Evolutionary conservation across 192 early-diverging fungal genomes (phyloP).

Genomic region (Linnemannia zychae): DNA sequence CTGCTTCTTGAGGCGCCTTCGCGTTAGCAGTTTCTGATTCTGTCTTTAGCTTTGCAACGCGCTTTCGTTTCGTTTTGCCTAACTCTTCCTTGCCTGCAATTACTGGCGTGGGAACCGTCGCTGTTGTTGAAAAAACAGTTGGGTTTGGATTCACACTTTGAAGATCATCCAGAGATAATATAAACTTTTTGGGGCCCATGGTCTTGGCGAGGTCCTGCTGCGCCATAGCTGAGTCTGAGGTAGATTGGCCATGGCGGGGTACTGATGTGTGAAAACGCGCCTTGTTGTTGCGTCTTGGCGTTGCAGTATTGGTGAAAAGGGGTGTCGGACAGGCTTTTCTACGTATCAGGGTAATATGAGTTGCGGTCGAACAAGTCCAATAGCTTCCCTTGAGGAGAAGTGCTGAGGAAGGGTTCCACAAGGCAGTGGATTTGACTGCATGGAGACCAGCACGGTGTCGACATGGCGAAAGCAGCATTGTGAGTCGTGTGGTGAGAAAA

Average conservation of each 20-base stretch:
- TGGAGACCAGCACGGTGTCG: slow-evolving; percentile 4
- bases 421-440: background rate
- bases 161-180: slow-evolving; percentile 32
- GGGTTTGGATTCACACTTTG: slow-evolving; percentile 41
- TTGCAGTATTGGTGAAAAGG: background rate
- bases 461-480: background rate
- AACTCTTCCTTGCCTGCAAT: background rate
- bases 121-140: background rate
- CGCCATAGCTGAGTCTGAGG: background rate
- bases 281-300: background rate
- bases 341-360: background rate
- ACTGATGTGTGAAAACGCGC: background rate
- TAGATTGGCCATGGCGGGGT: background rate
- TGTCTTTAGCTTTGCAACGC: background rate
- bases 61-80: background rate
- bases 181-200: slow-evolving; percentile 8
- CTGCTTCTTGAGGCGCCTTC: background rate
- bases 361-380: background rate
- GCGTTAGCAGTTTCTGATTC: background rate
- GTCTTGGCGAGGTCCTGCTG: background rate
- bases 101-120: no score
- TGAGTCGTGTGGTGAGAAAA: background rate
- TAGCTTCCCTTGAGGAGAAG: background rate
- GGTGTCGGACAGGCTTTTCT: background rate
- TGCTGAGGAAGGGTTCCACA: background rate